Conservation (phyloP, 768 basidiomycete species). For the Saitozyma sp. region DNA sequence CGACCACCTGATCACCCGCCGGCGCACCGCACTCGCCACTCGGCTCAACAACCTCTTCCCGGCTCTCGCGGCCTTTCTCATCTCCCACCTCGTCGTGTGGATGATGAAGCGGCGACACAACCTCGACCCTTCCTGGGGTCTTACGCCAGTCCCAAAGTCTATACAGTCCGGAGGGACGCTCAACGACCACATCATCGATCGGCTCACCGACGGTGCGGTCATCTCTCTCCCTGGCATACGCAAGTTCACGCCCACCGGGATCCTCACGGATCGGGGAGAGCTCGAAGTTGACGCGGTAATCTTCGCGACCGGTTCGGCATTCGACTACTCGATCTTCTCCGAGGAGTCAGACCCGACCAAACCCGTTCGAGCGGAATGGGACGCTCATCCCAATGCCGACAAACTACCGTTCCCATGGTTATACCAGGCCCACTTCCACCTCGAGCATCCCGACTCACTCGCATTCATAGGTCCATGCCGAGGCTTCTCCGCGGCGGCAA, state of each 20-base stretch:
- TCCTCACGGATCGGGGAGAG: conserved; percentile 4
- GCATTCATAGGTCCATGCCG: conserved; percentile 15
- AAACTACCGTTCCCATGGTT: conserved; percentile 8
- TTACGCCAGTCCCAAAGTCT: too few species aligned
- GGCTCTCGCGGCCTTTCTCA: neutral
- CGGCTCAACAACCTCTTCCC: conserved; percentile 1
- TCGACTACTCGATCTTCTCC: conserved; percentile 14
- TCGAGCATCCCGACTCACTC: conserved; percentile 11
- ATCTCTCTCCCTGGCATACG: conserved; percentile 6
- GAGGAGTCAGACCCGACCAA: conserved; percentile 7
- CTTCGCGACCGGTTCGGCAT: conserved; percentile 7
- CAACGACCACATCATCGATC: neutral
- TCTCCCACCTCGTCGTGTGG: neutral
- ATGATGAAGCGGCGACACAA: conserved; percentile 1
- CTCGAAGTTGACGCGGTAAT: conserved; percentile 13
- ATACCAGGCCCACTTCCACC: conserved; percentile 12
- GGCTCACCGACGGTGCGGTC: conserved; percentile 6
- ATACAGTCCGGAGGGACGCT: too few species aligned
- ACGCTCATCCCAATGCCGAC: neutral
- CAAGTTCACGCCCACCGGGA: conserved; percentile 1
- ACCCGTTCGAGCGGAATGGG: neutral
- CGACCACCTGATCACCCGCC: conserved; percentile 10
- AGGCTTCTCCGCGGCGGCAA: conserved; percentile 10
- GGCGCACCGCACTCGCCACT: neutral
- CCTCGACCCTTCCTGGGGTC: too few species aligned